Percentiles rank a stretch among this genome's conserved stretches.
Evolutionary conservation across 768 basidiomycete species (phyloP).

Genomic region (Lyophyllum decastes): DNA sequence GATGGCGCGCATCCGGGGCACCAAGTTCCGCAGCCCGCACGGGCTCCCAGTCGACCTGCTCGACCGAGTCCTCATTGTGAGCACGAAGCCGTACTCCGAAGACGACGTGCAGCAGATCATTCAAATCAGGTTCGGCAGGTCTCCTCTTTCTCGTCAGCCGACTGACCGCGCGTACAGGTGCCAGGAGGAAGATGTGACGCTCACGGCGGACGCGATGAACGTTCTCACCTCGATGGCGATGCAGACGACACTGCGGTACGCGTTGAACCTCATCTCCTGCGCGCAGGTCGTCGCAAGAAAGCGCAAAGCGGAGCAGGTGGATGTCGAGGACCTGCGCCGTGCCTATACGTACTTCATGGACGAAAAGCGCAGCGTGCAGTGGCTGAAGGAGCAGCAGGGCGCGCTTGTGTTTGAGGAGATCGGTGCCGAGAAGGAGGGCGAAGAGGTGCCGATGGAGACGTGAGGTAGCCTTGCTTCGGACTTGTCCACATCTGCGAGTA

Average conservation of each 20-base stretch:
- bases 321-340: constrained; percentile 80
- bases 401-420: constrained; percentile 75
- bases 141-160: not conserved
- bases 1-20: constrained; percentile 92
- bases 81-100: constrained; percentile 81
- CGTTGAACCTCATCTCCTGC: constrained; percentile 93
- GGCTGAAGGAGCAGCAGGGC: constrained; percentile 85
- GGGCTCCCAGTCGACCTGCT: constrained; percentile 93
- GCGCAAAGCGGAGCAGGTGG: constrained; percentile 79
- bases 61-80: constrained; percentile 95
- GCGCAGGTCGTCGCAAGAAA: constrained; percentile 84
- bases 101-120: constrained; percentile 92
- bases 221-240: constrained; percentile 89
- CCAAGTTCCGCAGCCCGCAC: constrained; percentile 92
- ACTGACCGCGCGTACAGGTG: constrained; percentile 51
- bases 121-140: constrained; percentile 82
- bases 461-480: not conserved
- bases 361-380: constrained; percentile 89
- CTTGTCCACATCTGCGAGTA: no score
- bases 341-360: constrained; percentile 92
- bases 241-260: constrained; percentile 91
- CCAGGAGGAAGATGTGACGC: constrained; percentile 92
- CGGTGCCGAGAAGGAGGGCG: constrained; percentile 28
- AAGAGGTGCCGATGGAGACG: constrained; percentile 26
- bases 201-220: constrained; percentile 54